phyloP scores from a whole-genome alignment of 768 basidiomycete genomes.

The Tulasnella sp. region DNA sequence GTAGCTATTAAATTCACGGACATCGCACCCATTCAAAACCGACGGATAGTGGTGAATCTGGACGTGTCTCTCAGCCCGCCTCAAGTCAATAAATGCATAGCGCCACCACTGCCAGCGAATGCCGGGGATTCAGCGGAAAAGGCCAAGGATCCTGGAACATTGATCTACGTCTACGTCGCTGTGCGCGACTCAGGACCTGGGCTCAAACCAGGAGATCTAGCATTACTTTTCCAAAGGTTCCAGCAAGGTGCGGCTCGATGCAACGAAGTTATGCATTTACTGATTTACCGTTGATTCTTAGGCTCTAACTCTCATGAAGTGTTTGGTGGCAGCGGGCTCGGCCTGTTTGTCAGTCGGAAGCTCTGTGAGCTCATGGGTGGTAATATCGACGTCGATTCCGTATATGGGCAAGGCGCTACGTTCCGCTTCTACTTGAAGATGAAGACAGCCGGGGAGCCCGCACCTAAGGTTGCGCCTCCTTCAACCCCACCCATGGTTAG shows the following conservation, averaged over 20 bases:
- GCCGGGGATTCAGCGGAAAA: constrained; percentile 15
- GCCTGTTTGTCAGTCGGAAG: constrained; percentile 40
- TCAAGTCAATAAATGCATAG: constrained; percentile 32
- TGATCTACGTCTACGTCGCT: constrained; percentile 38
- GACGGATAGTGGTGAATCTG: constrained; percentile 36
- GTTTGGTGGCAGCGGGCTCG: constrained; percentile 37
- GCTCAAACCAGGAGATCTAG: constrained; percentile 38
- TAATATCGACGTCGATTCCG: constrained; percentile 38
- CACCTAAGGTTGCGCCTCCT: neutral
- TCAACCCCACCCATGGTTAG: neutral
- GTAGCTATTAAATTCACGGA: constrained; percentile 39
- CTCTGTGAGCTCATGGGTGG: constrained; percentile 36
- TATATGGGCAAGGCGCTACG: constrained; percentile 38
- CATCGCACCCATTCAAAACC: constrained; percentile 30
- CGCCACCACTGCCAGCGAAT: constrained; percentile 29
- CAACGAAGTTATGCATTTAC: neutral
- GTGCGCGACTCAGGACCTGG: constrained; percentile 41
- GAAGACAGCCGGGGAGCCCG: neutral
- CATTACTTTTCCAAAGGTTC: constrained; percentile 41
- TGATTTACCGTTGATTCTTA: constrained; percentile 29
- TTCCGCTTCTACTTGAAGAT: constrained; percentile 41
- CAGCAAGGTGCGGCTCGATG: constrained; percentile 36
- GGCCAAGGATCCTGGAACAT: neutral
- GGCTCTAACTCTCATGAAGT: constrained; percentile 31
- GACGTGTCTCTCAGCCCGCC: constrained; percentile 37